Base-by-base conservation (phyloP, 306 rosid genomes). In the Cercis canadensis region DNA sequence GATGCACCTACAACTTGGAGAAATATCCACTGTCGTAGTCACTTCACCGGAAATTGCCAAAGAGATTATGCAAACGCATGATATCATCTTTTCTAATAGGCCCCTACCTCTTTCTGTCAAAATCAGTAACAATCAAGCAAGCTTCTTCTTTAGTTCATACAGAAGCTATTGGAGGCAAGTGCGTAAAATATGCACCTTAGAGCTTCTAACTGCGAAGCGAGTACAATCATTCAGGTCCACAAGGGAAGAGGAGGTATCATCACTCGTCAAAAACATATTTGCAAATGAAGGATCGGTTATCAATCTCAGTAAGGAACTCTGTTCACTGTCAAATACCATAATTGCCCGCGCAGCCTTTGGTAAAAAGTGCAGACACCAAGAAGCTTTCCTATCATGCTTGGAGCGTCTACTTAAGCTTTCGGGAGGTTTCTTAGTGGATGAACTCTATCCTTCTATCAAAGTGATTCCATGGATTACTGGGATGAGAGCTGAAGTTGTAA, bases 1-100 rank as follows among this genome's bases (percentile, higher is more conserved):
- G 1, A 62, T 62, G 53, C 53, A 62, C 13, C 53, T 62, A 7
- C 70, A 64, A 11, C 70, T 45, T 0, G 70, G 70, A 46, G 43
- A 29, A 4, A 14, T 5, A 13, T 7, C 37, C 8, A 8, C 17
- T 0, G 21, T 74, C 18, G 8, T 74, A 7, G 58, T 56, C 33
- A 55, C 78, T 31, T 74, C 78, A 1, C 33, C 73, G n/a, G 63
- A 18, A 19, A 43, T 64, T n/a, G 73, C 66, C 24, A 62, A 33
- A 57, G 43, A 5, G 43, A 5, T 37, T 8, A 37, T 5, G 43
- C 1, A 37, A 37, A 5, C 43, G 3, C 43, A 37, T 2, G 43
- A 37, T 37, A 37, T 37, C 0, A 8, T 37, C 3, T 37, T 37
- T 37, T 1, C 67, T 12, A 57, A 54, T 39, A 71, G 59, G 14